Conservation (phyloP, 306 rosid genomes). For the Acacia acuminata region DNA sequence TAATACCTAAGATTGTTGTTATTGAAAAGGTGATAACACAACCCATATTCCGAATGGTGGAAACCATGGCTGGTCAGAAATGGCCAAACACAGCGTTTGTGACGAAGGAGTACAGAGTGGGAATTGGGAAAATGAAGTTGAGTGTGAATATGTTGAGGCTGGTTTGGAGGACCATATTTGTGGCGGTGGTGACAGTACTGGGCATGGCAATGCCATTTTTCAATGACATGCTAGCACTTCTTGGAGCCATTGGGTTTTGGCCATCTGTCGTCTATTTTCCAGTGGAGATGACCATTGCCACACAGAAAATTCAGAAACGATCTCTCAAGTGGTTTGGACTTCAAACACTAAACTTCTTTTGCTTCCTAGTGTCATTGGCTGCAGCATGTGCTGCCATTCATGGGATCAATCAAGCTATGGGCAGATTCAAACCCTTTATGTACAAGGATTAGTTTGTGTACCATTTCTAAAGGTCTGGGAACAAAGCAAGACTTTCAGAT, state of each 20-base stretch:
- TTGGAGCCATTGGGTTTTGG: slow-evolving; percentile 48
- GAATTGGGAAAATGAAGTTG: slow-evolving; percentile 26
- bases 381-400: slow-evolving; percentile 52
- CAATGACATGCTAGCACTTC: slow-evolving; percentile 50
- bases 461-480: slow-evolving; percentile 6
- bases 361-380: slow-evolving; percentile 48
- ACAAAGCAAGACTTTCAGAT: background rate
- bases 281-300: slow-evolving; percentile 57
- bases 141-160: slow-evolving; percentile 35
- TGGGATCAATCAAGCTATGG: slow-evolving; percentile 43
- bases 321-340: slow-evolving; percentile 49
- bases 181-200: slow-evolving; percentile 28
- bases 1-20: background rate
- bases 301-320: slow-evolving; percentile 37
- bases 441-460: slow-evolving; percentile 42
- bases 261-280: slow-evolving; percentile 62
- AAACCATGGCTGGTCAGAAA: slow-evolving; percentile 35
- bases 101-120: slow-evolving; percentile 31
- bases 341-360: slow-evolving; percentile 39
- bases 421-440: slow-evolving; percentile 44
- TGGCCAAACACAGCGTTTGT: slow-evolving; percentile 56
- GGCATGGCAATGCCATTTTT: slow-evolving; percentile 64
- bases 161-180: slow-evolving; percentile 57
- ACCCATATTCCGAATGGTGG: slow-evolving; percentile 48
- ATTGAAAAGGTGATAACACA: slow-evolving; percentile 46